phyloP scores from a whole-genome alignment of 2,329 filamentous ascomycete genomes.

The Phialophora expanda region DNA sequence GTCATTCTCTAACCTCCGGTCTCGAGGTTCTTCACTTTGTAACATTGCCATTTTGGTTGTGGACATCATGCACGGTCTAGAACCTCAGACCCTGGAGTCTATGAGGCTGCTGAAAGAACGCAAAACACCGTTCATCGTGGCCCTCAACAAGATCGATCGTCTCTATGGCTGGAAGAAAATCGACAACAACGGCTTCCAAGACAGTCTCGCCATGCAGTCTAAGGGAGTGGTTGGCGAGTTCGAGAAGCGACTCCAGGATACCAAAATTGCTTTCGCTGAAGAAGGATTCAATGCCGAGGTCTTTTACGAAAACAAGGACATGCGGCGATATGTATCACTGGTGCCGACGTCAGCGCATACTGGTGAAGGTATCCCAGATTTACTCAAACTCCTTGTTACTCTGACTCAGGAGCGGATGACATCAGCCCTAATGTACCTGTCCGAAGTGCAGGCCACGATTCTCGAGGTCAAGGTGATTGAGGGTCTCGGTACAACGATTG shows the following conservation, averaged over 20 bases:
- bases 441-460: constrained; percentile 95
- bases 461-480: constrained; percentile 99
- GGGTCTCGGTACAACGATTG: constrained; percentile 97
- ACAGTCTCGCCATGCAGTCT: constrained; percentile 86
- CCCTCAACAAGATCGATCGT: constrained; percentile 99
- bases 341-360: constrained; percentile 97
- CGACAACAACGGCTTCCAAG: constrained; percentile 97
- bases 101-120: constrained; percentile 91
- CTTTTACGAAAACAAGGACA: constrained; percentile 97
- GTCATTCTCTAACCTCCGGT: constrained; percentile 98
- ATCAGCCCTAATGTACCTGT: constrained; percentile 95
- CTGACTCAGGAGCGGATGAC: constrained; percentile 98
- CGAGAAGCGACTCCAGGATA: constrained; percentile 83
- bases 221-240: constrained; percentile 96
- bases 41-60: constrained; percentile 99
- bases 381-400: constrained; percentile 92
- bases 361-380: constrained; percentile 98
- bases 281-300: constrained; percentile 98
- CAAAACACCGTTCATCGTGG: constrained; percentile 97
- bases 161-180: constrained; percentile 99
- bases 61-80: constrained; percentile 99
- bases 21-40: constrained; percentile 94
- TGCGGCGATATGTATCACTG: constrained; percentile 92
- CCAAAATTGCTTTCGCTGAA: constrained; percentile 91
- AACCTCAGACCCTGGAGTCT: constrained; percentile 95